Conservation (phyloP, 768 basidiomycete genomes). For the Mycena vitilis region DNA sequence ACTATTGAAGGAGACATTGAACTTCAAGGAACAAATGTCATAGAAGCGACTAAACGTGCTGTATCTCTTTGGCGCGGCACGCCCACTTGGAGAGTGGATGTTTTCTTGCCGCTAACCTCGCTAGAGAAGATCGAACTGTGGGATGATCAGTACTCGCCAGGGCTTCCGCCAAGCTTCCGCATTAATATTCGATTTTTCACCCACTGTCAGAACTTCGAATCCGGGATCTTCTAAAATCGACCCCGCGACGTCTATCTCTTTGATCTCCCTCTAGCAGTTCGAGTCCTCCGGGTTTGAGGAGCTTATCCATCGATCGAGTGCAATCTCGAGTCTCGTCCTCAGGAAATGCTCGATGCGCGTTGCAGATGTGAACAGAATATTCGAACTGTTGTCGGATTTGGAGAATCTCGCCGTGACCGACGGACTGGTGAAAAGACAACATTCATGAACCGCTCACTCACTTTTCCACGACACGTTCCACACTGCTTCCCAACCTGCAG, state of each 20-base stretch:
- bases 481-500: not conserved
- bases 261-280: not conserved
- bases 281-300: not conserved
- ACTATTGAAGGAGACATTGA: too few species aligned
- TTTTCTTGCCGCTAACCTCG: too few species aligned
- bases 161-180: not conserved
- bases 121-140: not conserved
- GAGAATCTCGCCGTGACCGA: not conserved
- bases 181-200: not conserved
- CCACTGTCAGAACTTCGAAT: not conserved
- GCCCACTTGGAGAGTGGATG: too few species aligned
- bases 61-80: too few species aligned
- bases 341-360: not conserved
- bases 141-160: not conserved
- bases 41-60: too few species aligned
- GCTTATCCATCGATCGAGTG: slow-evolving; percentile 6
- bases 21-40: too few species aligned
- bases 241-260: not conserved
- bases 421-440: not conserved
- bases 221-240: too few species aligned
- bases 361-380: not conserved
- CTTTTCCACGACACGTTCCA: too few species aligned
- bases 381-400: not conserved
- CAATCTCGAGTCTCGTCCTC: not conserved
- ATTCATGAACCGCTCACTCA: not conserved